Percentiles rank a stretch among this genome's conserved stretches.
These are phyloP conservation scores for Penicillium diatomitis DNA, from an alignment of 495 filamentous ascomycete species.

Conservation along the genomic window DNA sequence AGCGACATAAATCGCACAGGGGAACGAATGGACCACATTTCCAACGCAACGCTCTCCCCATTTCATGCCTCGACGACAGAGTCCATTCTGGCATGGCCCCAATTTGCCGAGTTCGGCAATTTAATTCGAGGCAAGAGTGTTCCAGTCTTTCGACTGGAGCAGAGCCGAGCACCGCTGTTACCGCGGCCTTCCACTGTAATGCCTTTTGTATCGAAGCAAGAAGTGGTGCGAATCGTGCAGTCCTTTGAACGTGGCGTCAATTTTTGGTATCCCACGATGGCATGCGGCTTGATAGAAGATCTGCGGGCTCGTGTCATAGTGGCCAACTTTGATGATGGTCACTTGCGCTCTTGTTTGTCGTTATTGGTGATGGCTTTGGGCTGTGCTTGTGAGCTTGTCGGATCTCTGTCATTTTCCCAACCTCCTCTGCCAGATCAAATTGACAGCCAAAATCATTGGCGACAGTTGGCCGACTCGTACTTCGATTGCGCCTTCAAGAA, in stretches of 20 bases:
- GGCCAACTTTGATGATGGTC: conserved; percentile 1
- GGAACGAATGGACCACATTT: conserved; percentile 3
- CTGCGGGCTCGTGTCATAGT: neutral
- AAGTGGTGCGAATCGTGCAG: conserved; percentile 3
- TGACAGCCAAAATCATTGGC: neutral
- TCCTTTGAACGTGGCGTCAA: conserved; percentile 9
- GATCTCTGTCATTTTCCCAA: neutral
- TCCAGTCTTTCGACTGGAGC: conserved; percentile 5
- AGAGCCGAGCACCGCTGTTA: neutral
- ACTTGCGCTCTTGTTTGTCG: conserved; percentile 3
- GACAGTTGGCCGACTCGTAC: neutral
- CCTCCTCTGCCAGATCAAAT: neutral
- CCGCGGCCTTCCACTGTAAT: neutral
- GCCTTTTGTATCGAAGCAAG: conserved; percentile 4
- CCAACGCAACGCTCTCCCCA: conserved; percentile 7
- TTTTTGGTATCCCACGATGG: conserved; percentile 13
- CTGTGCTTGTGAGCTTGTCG: conserved; percentile 5
- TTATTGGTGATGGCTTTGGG: conserved; percentile 10
- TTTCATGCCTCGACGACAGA: conserved; percentile 11
- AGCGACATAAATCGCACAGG: neutral
- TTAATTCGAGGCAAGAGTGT: conserved; percentile 2
- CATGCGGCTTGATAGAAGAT: neutral
- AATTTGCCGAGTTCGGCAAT: conserved; percentile 3
- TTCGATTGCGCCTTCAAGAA: conserved; percentile 8
- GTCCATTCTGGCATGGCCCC: conserved; percentile 10